phyloP scores from a whole-genome alignment of 371 early-diverging fungal species.

The Mucor irregularis region DNA sequence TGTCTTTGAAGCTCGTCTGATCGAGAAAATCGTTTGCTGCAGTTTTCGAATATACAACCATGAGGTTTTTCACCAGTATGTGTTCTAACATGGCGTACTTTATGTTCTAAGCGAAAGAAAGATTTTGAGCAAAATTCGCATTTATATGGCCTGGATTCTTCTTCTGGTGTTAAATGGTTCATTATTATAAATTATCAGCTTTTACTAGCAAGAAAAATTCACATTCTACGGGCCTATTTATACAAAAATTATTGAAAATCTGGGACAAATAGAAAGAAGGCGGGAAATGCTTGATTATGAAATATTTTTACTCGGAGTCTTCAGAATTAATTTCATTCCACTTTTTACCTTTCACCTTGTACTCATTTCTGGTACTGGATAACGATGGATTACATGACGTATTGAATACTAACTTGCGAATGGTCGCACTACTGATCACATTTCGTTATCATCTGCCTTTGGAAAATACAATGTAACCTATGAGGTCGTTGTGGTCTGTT shows the following conservation, averaged over 20 bases:
- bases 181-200: background rate
- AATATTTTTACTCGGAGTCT: background rate
- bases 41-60: conserved; percentile 68
- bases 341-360: too few relatives aligned
- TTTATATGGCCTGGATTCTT: conserved; percentile 54
- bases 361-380: too few relatives aligned
- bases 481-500: too few relatives aligned
- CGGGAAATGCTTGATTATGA: conserved; percentile 11
- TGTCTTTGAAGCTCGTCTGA: conserved; percentile 88
- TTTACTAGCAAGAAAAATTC: background rate
- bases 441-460: background rate
- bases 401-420: too few relatives aligned
- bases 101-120: conserved; percentile 76
- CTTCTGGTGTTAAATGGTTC: background rate
- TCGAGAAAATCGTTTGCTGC: conserved; percentile 81
- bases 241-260: background rate
- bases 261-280: conserved; percentile 8
- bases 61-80: conserved; percentile 91
- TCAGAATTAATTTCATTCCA: too few relatives aligned
- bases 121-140: conserved; percentile 77
- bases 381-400: too few relatives aligned
- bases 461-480: background rate
- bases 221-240: too few relatives aligned
- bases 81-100: conserved; percentile 82
- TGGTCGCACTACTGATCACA: too few relatives aligned